Percentiles rank a stretch among this genome's conserved stretches.
Evolutionary conservation across 2,329 filamentous ascomycete species (phyloP).

Genomic region (Nothopassalora personata): DNA sequence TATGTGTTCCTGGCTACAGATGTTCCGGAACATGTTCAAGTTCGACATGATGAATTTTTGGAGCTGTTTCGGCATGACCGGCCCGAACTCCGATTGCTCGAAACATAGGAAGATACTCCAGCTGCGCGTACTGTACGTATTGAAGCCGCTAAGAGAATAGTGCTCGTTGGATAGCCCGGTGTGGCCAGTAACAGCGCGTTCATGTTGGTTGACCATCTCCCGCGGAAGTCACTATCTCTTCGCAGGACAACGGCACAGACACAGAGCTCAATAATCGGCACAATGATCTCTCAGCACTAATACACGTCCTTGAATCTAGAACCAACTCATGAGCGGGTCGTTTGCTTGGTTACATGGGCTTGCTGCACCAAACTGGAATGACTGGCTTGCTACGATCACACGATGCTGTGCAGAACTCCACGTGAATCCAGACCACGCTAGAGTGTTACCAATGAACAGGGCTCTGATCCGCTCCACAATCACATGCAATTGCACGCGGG

Average conservation of each 20-base stretch:
- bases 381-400: background rate
- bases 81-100: background rate
- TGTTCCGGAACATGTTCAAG: background rate
- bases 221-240: background rate
- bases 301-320: background rate
- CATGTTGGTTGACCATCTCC: too few relatives aligned
- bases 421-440: background rate
- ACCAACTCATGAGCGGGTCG: background rate
- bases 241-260: background rate
- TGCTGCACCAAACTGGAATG: background rate
- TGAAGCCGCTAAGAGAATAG: too few relatives aligned
- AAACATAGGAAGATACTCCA: too few relatives aligned
- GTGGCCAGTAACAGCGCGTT: too few relatives aligned
- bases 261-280: background rate
- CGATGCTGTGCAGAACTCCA: background rate
- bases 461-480: background rate
- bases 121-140: too few relatives aligned
- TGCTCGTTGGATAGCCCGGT: too few relatives aligned
- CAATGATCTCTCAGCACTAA: background rate
- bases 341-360: background rate
- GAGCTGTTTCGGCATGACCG: background rate
- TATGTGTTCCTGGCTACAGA: background rate
- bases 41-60: background rate
- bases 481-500: background rate
- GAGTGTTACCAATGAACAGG: background rate